Base-by-base conservation (phyloP, 2,329 filamentous ascomycete species). In the Nemania sp. region DNA sequence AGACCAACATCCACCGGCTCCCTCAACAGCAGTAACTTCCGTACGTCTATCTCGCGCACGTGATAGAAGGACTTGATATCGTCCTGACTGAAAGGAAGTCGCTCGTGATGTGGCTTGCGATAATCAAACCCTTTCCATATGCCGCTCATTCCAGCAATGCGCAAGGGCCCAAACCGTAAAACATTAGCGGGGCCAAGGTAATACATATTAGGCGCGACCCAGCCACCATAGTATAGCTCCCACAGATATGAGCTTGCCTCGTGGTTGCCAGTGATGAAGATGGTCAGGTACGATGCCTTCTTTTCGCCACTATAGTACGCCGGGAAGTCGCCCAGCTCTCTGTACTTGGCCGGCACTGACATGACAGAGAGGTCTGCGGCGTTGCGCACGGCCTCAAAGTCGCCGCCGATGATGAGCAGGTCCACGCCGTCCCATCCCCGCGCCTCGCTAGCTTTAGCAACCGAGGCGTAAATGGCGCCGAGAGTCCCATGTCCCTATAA, bases 141-240 rank as follows among this genome's bases (percentile, higher is more conserved):
- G 5, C 96, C 96, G 61, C 93, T 96, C 78, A 98, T 84, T 5
- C 92, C 95, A 41, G 93, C 93, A 69, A 99, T 97, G 24, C 96
- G 90, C 56, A 99, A 82, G 1, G 93, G 91, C 0, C 95, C 95
- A 35, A 97, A 84, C 20, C 91, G 90, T 47, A 99, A 79, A 8
- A 99, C 90, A 77, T 97, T 98, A 67, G 96, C 93, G 38, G 94
- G 93, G 56, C 96, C 96, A 79, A 98, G 87, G 81, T 98, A 99
- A 84, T 98, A 99, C 71, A 99, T 98, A 73, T 96, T 97, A 8
- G 93, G 94, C 7, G 95, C 95, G 5, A 93, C 96, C 96, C 96
- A 99, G 58, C 96, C 96, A 59, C 96, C 96, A 77, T 98, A 97
- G 82, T 93, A 97, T 0, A 99, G 87, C 81, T 99, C 96, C 84